Percentiles rank a stretch among this genome's conserved stretches.
phyloP scores from a whole-genome alignment of 345 rosid genomes.

The Salix arbutifolia region DNA sequence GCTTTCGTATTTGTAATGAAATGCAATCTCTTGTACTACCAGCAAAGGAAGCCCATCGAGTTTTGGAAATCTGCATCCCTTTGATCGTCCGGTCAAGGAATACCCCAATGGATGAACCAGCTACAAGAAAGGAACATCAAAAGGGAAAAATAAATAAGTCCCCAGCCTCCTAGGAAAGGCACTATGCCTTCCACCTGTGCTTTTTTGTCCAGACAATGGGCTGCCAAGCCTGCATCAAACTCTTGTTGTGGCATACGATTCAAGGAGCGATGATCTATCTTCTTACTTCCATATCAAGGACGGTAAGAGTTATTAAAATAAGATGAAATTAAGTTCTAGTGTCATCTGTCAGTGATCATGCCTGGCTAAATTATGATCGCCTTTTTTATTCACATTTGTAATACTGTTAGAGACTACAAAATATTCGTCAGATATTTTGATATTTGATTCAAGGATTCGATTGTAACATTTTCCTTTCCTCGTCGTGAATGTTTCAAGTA shows the following conservation, averaged over 20 bases:
- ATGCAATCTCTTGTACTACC: background rate
- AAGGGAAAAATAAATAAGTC: too few species aligned
- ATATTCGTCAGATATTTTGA: background rate
- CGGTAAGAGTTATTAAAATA: background rate
- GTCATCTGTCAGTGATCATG: background rate
- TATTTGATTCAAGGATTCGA: background rate
- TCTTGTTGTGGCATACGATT: background rate
- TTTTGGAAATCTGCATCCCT: constrained; percentile 48
- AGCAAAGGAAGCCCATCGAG: constrained; percentile 57
- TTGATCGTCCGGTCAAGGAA: constrained; percentile 7
- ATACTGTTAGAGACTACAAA: background rate
- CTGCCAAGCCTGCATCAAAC: background rate
- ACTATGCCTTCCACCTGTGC: background rate
- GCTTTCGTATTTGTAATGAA: background rate
- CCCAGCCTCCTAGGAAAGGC: too few species aligned
- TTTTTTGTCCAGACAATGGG: background rate
- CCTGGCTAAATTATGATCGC: background rate
- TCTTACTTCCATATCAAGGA: background rate
- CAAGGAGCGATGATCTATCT: background rate
- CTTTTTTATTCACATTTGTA: background rate
- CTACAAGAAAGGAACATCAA: too few species aligned
- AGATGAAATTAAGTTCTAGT: background rate
- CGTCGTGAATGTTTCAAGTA: background rate
- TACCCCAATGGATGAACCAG: too few species aligned
- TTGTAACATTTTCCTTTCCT: background rate